Conservation (phyloP, 441 rosid genomes). For the Bocquillonia castaneifolia region DNA sequence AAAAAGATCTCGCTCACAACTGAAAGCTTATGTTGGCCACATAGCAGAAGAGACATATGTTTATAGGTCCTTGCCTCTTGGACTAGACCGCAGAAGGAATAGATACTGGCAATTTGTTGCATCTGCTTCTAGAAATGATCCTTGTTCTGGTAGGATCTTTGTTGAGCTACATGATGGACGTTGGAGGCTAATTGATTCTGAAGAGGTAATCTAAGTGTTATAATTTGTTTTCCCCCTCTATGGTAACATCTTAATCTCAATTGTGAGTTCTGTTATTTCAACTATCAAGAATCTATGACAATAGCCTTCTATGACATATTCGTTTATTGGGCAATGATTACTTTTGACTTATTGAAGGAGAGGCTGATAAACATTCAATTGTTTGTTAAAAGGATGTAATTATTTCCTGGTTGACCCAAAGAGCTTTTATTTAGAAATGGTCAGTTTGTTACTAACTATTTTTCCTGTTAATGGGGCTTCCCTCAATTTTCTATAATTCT, state of each 20-base stretch:
- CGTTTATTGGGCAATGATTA: not conserved
- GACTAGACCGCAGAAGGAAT: constrained; percentile 95
- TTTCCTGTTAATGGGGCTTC: not conserved
- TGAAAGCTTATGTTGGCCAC: constrained; percentile 84
- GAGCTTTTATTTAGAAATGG: not conserved
- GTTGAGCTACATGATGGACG: constrained; percentile 73
- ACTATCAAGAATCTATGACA: not conserved
- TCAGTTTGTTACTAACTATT: not conserved
- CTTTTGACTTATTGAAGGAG: not conserved
- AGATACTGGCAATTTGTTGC: constrained; percentile 97
- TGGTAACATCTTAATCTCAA: not conserved
- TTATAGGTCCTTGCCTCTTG: constrained; percentile 95
- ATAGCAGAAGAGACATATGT: constrained; percentile 90
- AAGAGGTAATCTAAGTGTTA: constrained; percentile 53
- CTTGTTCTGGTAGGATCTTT: constrained; percentile 83
- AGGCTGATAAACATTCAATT: not conserved
- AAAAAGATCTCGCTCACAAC: constrained; percentile 80
- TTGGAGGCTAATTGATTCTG: constrained; percentile 90
- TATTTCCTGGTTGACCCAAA: not conserved
- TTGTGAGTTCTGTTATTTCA: not conserved
- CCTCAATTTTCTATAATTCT: not conserved
- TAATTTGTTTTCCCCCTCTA: not conserved
- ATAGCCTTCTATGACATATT: not conserved
- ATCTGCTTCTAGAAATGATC: constrained; percentile 83
- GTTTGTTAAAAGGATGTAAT: not conserved